These are phyloP conservation scores for Cenchrus americanus DNA, from an alignment of 176 grass and related monocot genomes.

Conservation along the genomic window DNA sequence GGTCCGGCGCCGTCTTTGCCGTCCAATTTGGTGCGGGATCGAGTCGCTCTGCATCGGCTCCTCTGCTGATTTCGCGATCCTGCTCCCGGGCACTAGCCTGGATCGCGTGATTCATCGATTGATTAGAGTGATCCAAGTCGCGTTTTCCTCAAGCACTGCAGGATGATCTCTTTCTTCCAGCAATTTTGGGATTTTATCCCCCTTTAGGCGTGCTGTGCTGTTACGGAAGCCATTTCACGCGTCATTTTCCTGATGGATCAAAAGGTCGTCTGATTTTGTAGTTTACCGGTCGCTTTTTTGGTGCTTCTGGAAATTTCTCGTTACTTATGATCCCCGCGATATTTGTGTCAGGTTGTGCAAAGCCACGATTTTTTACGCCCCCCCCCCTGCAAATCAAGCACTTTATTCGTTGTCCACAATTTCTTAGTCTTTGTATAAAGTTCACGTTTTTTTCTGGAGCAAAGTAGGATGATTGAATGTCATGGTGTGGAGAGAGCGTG, in stretches of 20 bases:
- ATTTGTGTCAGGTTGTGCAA: neutral
- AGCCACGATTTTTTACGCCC: neutral
- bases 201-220: neutral
- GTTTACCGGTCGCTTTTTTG: neutral
- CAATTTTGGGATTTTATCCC: conserved; percentile 5
- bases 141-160: neutral
- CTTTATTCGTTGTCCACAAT: neutral
- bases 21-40: neutral
- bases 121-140: neutral
- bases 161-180: neutral
- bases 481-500: conserved; percentile 40
- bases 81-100: neutral
- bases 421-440: conserved; percentile 8
- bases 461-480: conserved; percentile 25
- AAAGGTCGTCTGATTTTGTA: neutral
- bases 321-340: neutral
- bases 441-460: neutral
- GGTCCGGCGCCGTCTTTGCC: neutral
- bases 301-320: conserved; percentile 31
- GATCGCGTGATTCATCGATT: neutral
- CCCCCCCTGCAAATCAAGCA: neutral
- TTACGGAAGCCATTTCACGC: neutral
- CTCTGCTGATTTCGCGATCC: neutral
- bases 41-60: neutral
- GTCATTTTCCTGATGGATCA: neutral